phyloP scores from a whole-genome alignment of 2,329 filamentous ascomycete genomes.

The Pseudophaeomoniella oleicola region DNA sequence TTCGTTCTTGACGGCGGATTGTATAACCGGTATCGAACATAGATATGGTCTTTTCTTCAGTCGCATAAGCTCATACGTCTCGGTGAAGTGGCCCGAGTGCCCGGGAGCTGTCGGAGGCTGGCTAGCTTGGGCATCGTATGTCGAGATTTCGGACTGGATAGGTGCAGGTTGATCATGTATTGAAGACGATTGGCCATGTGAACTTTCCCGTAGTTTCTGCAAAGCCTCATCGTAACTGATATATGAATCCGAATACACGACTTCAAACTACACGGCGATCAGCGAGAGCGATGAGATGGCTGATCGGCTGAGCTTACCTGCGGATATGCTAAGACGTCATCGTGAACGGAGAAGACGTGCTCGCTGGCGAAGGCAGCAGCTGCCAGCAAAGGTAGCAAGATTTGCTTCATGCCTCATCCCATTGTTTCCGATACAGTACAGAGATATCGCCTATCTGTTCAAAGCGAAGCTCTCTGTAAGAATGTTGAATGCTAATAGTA shows the following conservation, averaged over 20 bases:
- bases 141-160: constrained; percentile 1
- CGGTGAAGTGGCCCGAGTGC: constrained; percentile 3
- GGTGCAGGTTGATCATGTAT: constrained; percentile 1
- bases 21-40: constrained; percentile 67
- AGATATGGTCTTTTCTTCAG: constrained; percentile 58
- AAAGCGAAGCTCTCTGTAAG: too few species aligned
- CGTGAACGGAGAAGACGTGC: constrained; percentile 66
- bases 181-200: constrained; percentile 1
- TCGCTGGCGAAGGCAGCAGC: constrained; percentile 32
- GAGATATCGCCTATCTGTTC: too few species aligned
- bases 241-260: constrained; percentile 59
- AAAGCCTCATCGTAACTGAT: constrained; percentile 58
- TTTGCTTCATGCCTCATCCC: neutral
- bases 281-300: constrained; percentile 1
- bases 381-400: constrained; percentile 9
- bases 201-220: constrained; percentile 36
- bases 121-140: constrained; percentile 8
- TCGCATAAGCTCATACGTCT: constrained; percentile 58
- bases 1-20: constrained; percentile 44
- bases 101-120: constrained; percentile 5
- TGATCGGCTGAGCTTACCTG: constrained; percentile 51
- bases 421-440: neutral
- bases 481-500: too few species aligned
- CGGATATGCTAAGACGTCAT: constrained; percentile 75
- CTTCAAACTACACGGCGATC: constrained; percentile 52